Percentiles rank a stretch among this genome's conserved stretches.
These are phyloP conservation scores for Phytophthora nicotianae DNA, from an alignment of 352 stramenopile genomes.

Conservation along the genomic window DNA sequence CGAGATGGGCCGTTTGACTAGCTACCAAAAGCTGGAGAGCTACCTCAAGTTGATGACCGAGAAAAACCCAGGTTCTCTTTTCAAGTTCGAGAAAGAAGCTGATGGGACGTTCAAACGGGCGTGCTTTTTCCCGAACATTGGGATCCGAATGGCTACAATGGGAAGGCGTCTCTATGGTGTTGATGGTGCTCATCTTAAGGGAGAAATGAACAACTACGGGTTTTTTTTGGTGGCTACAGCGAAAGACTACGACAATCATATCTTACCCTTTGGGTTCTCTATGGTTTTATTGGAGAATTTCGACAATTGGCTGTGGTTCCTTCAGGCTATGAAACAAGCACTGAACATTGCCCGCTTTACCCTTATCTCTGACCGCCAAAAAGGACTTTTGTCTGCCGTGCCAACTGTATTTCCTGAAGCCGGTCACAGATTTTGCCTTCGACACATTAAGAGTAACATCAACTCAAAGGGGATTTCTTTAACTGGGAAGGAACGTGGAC, in stretches of 20 bases:
- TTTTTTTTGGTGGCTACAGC: slow-evolving; percentile 25
- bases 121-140: slow-evolving; percentile 13
- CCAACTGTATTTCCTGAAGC: too few relatives aligned
- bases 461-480: too few relatives aligned
- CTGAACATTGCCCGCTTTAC: too few relatives aligned
- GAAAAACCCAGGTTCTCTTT: slow-evolving; percentile 5
- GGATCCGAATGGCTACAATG: background rate
- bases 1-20: too few relatives aligned
- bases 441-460: too few relatives aligned
- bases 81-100: background rate
- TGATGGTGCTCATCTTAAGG: slow-evolving; percentile 25
- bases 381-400: too few relatives aligned
- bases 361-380: too few relatives aligned
- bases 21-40: slow-evolving; percentile 8
- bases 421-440: too few relatives aligned
- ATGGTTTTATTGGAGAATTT: background rate
- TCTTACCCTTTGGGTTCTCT: slow-evolving; percentile 28
- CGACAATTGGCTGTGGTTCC: too few relatives aligned
- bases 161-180: slow-evolving; percentile 7
- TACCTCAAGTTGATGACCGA: slow-evolving; percentile 16
- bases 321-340: too few relatives aligned
- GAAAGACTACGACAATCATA: slow-evolving; percentile 39
- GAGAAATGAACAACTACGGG: slow-evolving; percentile 33
- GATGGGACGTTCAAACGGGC: slow-evolving; percentile 10
- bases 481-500: too few relatives aligned